Base-by-base conservation (phyloP, 495 filamentous ascomycete species). In the Podospora didyma region DNA sequence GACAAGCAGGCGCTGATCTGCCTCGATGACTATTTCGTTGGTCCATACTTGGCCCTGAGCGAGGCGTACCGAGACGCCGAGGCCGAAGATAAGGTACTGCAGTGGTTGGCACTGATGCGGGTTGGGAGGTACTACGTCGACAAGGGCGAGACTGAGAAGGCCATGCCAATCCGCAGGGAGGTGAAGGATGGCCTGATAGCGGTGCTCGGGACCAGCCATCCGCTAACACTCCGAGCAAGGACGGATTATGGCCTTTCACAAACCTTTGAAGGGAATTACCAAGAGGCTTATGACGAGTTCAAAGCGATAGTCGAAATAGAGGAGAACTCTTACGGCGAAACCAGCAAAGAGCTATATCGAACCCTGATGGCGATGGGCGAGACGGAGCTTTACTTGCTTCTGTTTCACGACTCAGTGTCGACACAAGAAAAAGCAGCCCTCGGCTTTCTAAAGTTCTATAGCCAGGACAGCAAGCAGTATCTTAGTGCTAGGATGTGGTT, bases 111-210 rank as follows among this genome's bases (percentile, higher is more conserved):
- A 6, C 20, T 20, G 34, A 57, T 57, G 54, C 10, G 46, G 10
- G 20, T 57, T 3, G 54, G 47, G 20, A 19, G 41, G 17, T 57
- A 24, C 54, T 57, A 51, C 39, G 12, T 51, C 48, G 41, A 50
- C 23, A 31, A 35, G 4, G 35, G 12, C 28, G 17, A 9, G 10
- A 26, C 46, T 7, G 47, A 51, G 16, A n/a, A 51, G 22, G 54
- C 47, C 12, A 35, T 19, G 10, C 0, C 31, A 17, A 35, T 45
- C 17, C 54, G 46, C 22, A 22, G 41, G 23, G 19, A 51, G 16
- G 39, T 46, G 12, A 21, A 19, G 21, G 21, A 23, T 7, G 54
- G 54, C 5, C 48, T 57, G 7, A 21, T 28, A 17, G 26, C 23
- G 10, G 28, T 51, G 16, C 54, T 57, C 21, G 54, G 54, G 4